These are phyloP conservation scores for Eucalyptus tenuipes DNA, from an alignment of 345 rosid species.

Conservation along the genomic window DNA sequence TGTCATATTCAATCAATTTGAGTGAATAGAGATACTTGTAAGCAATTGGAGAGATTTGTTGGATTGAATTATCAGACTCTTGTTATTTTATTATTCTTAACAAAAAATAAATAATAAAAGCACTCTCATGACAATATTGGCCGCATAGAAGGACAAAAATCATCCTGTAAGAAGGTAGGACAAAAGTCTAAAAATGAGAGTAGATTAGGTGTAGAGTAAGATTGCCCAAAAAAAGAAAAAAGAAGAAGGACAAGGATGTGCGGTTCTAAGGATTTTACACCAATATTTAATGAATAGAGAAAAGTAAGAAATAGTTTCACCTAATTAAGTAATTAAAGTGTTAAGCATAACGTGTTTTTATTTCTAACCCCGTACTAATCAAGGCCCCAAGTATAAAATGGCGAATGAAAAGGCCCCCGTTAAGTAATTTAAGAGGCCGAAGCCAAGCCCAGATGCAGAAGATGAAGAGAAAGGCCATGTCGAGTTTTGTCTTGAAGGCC, in stretches of 20 bases:
- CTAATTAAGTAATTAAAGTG: background rate
- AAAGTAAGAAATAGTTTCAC: background rate
- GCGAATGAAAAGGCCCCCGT: background rate
- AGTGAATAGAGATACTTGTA: background rate
- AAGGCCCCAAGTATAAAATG: background rate
- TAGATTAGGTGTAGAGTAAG: no score
- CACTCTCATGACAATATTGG: background rate
- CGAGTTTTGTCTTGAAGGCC: background rate
- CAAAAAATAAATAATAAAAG: background rate
- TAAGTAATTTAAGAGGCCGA: background rate
- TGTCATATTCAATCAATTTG: background rate
- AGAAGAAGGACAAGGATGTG: background rate
- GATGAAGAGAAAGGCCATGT: background rate
- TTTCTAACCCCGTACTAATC: background rate
- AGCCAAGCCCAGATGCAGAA: background rate
- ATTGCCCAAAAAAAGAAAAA: fast-evolving
- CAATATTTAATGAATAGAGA: background rate
- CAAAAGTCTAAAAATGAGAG: fast-evolving
- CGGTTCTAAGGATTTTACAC: background rate
- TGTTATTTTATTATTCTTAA: background rate
- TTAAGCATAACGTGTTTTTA: background rate
- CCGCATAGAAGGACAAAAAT: background rate
- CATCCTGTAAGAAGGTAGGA: fast-evolving
- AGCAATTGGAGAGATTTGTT: background rate
- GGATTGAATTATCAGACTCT: background rate